Base-by-base conservation (phyloP, 140 eudicot species). In the Senecio squalidus region DNA sequence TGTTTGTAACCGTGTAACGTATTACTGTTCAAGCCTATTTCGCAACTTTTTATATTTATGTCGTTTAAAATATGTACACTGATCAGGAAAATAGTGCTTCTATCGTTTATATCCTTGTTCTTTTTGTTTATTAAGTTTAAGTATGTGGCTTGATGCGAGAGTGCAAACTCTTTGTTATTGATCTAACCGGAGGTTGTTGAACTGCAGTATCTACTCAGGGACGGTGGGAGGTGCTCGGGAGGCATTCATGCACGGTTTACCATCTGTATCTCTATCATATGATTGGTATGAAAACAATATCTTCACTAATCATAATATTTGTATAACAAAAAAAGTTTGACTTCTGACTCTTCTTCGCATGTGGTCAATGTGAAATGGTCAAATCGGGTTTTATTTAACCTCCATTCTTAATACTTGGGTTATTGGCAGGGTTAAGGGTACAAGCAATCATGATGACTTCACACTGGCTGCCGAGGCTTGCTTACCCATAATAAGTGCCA, bases 171-270 rank as follows among this genome's bases (percentile, higher is more conserved):
- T 47, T 50, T 1, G 28, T 61, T 49, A 34, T 51, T 11, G 54
- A 56, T 11, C 46, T 52, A 25, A 50, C 6, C 23, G 17, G 25
- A 51, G 39, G 28, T 23, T 41, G 10, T 62, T 71, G 61, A 59
- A 66, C 33, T 75, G 71, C 82, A 88, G 96, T 30, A 74, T 88
- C 36, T 88, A 88, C 74, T 88, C 96, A n/a, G 96, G 96, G 68
- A 88, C 96, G 13, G 90, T 88, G 18, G 98, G 82, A 52, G 98
- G 98, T 68, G 98, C 98, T 58, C 90, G 98, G 25, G 92, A 91
- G 80, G 98, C 96, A n/a, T 91, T 74, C 69, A 75, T 91, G 59
- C 47, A 75, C 25, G 85, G 84, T 38, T 41, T 91, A 72, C 98
- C 98, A 16, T 62, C 96, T 52, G 72, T 91, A 20, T 86, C 98